Conservation (phyloP, 345 rosid species). For the Aquilaria sinensis region DNA sequence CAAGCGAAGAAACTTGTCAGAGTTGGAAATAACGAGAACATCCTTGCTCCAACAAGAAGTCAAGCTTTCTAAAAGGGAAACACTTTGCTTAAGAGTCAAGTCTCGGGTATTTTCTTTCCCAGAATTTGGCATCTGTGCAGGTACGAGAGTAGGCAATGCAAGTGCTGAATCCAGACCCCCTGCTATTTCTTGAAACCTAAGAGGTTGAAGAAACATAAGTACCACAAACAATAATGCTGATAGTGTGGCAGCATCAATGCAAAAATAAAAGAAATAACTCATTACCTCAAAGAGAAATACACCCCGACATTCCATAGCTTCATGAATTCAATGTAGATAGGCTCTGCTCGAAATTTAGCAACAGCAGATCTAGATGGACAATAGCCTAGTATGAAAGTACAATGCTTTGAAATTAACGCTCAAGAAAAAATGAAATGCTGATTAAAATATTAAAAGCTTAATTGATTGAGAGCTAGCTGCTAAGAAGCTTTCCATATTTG, state of each 20-base stretch:
- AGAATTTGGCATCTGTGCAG: constrained; percentile 44
- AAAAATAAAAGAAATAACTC: neutral
- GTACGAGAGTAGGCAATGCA: constrained; percentile 49
- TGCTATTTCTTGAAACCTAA: constrained; percentile 98
- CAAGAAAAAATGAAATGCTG: constrained; percentile 9
- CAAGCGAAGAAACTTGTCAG: constrained; percentile 97
- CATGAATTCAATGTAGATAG: constrained; percentile 70
- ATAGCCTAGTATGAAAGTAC: constrained; percentile 76
- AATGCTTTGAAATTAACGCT: constrained; percentile 22
- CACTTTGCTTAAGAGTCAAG: constrained; percentile 71
- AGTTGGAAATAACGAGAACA: constrained; percentile 77
- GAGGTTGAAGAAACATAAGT: constrained; percentile 13
- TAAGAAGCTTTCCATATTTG: constrained; percentile 4
- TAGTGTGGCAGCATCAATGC: neutral
- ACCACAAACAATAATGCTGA: constrained; percentile 1
- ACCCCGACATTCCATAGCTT: constrained; percentile 98
- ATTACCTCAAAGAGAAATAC: constrained; percentile 90
- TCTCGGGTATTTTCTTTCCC: constrained; percentile 30
- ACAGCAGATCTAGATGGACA: constrained; percentile 97
- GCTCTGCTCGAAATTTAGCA: constrained; percentile 70
- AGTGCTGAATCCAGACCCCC: constrained; percentile 88
- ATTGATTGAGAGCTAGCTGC: constrained; percentile 14
- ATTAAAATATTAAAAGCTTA: constrained; percentile 8
- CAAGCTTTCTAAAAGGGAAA: constrained; percentile 74
- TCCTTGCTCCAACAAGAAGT: constrained; percentile 94